These are phyloP conservation scores for Epichloe elymi DNA, from an alignment of 2,329 filamentous ascomycete genomes.

Conservation along the genomic window DNA sequence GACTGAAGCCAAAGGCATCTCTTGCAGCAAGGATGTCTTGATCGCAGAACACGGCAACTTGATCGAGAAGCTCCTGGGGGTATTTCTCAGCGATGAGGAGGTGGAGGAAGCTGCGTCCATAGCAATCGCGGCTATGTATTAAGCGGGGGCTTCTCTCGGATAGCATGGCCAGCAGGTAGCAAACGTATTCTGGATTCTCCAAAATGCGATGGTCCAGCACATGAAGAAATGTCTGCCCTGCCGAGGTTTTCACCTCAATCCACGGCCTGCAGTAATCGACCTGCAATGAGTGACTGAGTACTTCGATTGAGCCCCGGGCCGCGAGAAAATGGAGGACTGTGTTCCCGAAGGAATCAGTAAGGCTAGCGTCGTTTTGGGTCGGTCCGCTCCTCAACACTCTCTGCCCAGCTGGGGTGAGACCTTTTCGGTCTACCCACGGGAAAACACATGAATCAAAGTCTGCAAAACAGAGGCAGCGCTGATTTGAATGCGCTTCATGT, in stretches of 20 bases:
- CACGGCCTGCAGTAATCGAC: slow-evolving; percentile 9
- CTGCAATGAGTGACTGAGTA: slow-evolving; percentile 17
- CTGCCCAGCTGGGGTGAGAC: slow-evolving; percentile 10
- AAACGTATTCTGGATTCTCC: slow-evolving; percentile 13
- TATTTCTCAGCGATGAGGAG: slow-evolving; percentile 15
- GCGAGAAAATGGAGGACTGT: slow-evolving; percentile 34
- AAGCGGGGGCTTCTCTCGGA: slow-evolving; percentile 10
- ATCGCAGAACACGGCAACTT: slow-evolving; percentile 23
- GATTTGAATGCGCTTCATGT: too few species aligned
- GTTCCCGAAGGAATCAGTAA: slow-evolving; percentile 32
- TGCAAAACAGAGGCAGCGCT: too few species aligned
- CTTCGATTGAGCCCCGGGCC: slow-evolving; percentile 15
- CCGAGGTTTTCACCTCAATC: slow-evolving; percentile 24
- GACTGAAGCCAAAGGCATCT: slow-evolving; percentile 34
- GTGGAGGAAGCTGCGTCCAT: slow-evolving; percentile 41
- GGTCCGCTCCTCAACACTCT: slow-evolving; percentile 8
- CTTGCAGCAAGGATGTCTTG: slow-evolving; percentile 22
- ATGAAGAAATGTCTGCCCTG: slow-evolving; percentile 36
- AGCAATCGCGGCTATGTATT: slow-evolving; percentile 29
- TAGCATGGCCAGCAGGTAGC: slow-evolving; percentile 14
- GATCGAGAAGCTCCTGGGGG: slow-evolving; percentile 16
- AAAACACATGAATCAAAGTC: slow-evolving; percentile 3
- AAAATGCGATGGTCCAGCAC: slow-evolving; percentile 26
- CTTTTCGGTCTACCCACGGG: slow-evolving; percentile 18
- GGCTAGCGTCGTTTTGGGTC: slow-evolving; percentile 6